These are phyloP conservation scores for Lyophyllum shimeji DNA, from an alignment of 768 basidiomycete species.

Conservation along the genomic window DNA sequence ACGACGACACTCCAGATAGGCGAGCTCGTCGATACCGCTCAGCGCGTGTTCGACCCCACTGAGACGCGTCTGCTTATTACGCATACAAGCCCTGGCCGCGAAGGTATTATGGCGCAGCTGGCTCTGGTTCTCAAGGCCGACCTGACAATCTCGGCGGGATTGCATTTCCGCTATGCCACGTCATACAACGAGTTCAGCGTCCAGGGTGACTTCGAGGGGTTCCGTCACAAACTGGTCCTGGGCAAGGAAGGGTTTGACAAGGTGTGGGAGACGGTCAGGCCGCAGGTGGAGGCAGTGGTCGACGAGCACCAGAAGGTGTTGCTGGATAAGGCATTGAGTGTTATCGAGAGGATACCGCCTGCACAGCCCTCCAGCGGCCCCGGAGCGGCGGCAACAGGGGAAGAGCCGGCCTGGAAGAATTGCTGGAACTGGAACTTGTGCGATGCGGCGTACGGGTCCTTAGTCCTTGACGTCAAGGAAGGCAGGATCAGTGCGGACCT, in stretches of 20 bases:
- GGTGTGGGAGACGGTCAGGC: constrained; percentile 94
- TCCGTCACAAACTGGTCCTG: constrained; percentile 72
- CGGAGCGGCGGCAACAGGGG: constrained; percentile 54
- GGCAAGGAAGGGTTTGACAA: constrained; percentile 85
- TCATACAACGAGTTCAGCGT: constrained; percentile 98
- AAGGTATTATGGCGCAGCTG: constrained; percentile 90
- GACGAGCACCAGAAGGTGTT: constrained; percentile 87
- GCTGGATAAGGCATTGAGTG: constrained; percentile 85
- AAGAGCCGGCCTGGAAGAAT: constrained; percentile 97
- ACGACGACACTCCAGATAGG: constrained; percentile 96
- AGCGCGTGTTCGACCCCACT: constrained; percentile 86
- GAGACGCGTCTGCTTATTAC: constrained; percentile 94
- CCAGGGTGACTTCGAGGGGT: constrained; percentile 85
- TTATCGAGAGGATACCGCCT: constrained; percentile 78
- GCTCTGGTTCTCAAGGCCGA: constrained; percentile 91
- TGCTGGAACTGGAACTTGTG: constrained; percentile 99
- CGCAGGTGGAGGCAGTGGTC: constrained; percentile 87
- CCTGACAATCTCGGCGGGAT: constrained; percentile 88
- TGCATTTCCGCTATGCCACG: constrained; percentile 96
- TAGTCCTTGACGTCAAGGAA: constrained; percentile 88
- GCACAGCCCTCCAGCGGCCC: constrained; percentile 44
- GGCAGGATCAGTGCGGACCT: constrained; percentile 91
- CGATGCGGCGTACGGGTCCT: constrained; percentile 89
- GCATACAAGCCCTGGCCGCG: constrained; percentile 89
- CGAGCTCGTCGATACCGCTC: constrained; percentile 96